Evolutionary conservation across 257 asterid species (phyloP).

Genomic region (Cordia subcordata): DNA sequence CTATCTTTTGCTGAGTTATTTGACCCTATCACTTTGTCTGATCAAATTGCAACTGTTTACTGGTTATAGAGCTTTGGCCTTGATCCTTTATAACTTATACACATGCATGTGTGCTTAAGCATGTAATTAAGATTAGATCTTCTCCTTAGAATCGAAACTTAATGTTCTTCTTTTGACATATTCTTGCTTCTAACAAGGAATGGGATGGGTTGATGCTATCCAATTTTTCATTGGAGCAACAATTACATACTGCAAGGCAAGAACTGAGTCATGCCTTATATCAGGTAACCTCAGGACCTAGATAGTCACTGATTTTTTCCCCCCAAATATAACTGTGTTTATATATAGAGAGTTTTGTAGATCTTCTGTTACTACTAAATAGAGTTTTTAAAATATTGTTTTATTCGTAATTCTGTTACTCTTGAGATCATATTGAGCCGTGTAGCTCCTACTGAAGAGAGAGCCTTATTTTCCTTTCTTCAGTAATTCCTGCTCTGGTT

Average conservation of each 20-base stretch:
- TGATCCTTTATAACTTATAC: background rate
- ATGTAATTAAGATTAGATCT: no score
- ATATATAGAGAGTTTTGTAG: no score
- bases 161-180: constrained; percentile 3
- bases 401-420: no score
- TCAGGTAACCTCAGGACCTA: constrained; percentile 49
- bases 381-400: no score
- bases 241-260: constrained; percentile 91
- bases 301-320: background rate
- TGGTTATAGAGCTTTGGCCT: no score
- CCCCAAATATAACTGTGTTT: no score
- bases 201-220: constrained; percentile 99
- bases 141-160: background rate
- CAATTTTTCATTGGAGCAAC: constrained; percentile 91
- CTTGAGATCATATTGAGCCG: no score
- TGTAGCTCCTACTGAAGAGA: background rate
- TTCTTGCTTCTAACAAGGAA: constrained; percentile 44
- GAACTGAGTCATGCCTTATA: constrained; percentile 96
- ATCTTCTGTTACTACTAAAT: no score
- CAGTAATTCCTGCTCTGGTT: background rate
- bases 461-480: background rate
- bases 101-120: background rate
- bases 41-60: no score
- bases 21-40: no score
- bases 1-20: no score